Base-by-base conservation (phyloP, 1,139 yeast genomes). In the Zygosaccharomyces sapae region DNA sequence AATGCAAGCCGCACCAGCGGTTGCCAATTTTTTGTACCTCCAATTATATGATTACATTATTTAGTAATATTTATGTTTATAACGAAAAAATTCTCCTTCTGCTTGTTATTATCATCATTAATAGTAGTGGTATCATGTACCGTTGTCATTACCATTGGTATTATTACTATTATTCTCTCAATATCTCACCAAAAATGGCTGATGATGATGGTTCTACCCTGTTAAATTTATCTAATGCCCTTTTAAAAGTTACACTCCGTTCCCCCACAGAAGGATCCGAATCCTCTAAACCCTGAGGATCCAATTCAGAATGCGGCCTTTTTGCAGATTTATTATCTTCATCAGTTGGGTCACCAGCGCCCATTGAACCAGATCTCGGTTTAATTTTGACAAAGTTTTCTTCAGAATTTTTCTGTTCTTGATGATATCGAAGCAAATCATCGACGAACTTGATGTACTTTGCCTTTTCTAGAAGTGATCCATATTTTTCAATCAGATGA, bases 401-500 rank as follows among this genome's bases (percentile, higher is more conserved):
- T 4, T 37, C 49, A 9, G 40, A 18, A 8, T 31, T 31, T 25
- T 22, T 18, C 25, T 43, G 49, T 31, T 49, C 49, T 39, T 44
- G 33, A 19, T 38, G 31, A 24, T 38, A 46, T 18, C 44, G 44
- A 10, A 46, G 38, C 42, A 49, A 31, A 24, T 69, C 69, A 16
- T 65, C 44, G 54, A 66, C 57, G 46, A 66, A 58, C 44, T 67
- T 50, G 56, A 61, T 47, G 58, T 69, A 52, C 61, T 63, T 53
- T 63, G 70, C 56, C 54, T 71, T 41, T 47, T 58, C 42, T 69
- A 83, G 67, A 39, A 71, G 62, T 1, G 63, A 63, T 18, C 67
- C 66, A 55, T 73, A 78, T 29, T 71, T 69, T 1, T 70, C 67
- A 46, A 74, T 74, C 36, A 85, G 65, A 59, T 81, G 75, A 31